Base-by-base conservation (phyloP, 225 moss, liverwort and hornwort species). In the Pleurozium schreberi region DNA sequence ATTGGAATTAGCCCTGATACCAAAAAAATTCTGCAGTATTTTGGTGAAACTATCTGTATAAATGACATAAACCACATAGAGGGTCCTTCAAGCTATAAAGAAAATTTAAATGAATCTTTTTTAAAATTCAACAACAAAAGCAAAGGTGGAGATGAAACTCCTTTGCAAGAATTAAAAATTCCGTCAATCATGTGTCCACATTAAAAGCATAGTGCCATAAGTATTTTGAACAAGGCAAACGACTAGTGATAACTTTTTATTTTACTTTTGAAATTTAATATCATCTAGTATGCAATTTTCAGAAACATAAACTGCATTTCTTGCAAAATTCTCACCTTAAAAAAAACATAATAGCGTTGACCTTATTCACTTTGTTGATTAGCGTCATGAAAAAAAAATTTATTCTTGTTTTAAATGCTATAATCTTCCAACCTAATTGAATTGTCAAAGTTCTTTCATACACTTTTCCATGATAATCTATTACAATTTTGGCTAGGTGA, bases 321-420 rank as follows among this genome's bases (percentile, higher is more conserved):
- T 25, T 14, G 1, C 4, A 70, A 42, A 70, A 25, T 25, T 14
- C 26, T 42, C 14, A 42, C 2, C 5, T 8, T 8, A 8, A 70
- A 40, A 40, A 70, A 14, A 23, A 14, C 5, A 38, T 11, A 67
- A 21, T 63, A 49, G 49, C 49, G 4, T 18, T 18, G 18, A 57
- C 18, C 34, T 33, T 42, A 1, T 42, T 42, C 42, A 14, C 14
- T 11, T 69, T 40, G 3, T 23, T 23, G 8, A 22, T 0, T 40
- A 25, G 8, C 0, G 0, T 40, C 0, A 17, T 0, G 4, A 11
- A 11, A 36, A 64, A 28, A 17, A 16, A 8, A 0, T 27, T 63
- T 31, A 4, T 66, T 38, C 6, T 67, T 67, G 1, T 38, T 67
- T 38, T 4, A 38, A 67, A 67, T 0, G 0, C 1, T 38, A 1